Conservation (phyloP, 495 filamentous ascomycete genomes). For the Penicillium diatomitis region DNA sequence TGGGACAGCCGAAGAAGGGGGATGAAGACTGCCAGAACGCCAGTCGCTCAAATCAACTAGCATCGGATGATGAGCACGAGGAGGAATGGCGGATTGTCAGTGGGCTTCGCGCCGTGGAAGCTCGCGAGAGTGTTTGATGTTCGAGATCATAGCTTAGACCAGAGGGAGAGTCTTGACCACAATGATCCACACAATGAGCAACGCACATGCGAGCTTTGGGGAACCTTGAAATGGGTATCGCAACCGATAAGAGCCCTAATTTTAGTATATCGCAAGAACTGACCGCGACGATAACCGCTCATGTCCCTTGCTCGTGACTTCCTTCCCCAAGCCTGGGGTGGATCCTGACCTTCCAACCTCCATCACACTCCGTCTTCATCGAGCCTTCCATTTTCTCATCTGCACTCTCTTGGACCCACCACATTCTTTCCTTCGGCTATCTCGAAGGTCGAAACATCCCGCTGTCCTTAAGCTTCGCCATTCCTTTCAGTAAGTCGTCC, state of each 20-base stretch:
- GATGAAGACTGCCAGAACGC: slow-evolving; percentile 1
- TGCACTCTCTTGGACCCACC: background rate
- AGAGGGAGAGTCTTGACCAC: background rate
- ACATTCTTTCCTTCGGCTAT: background rate
- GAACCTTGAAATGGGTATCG: too few species aligned
- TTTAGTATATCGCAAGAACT: too few species aligned
- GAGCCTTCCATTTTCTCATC: background rate
- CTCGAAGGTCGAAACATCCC: background rate
- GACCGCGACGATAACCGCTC: too few species aligned
- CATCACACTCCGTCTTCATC: too few species aligned
- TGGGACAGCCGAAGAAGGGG: slow-evolving; percentile 24
- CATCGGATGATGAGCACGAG: slow-evolving; percentile 8
- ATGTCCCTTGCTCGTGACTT: too few species aligned
- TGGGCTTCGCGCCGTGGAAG: slow-evolving; percentile 20
- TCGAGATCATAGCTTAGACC: background rate
- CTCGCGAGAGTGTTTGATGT: slow-evolving; percentile 28
- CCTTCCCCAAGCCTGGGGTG: too few species aligned
- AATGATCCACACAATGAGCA: background rate
- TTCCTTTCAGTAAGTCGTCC: slow-evolving; percentile 2
- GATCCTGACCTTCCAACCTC: too few species aligned
- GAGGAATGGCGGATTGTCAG: slow-evolving; percentile 26
- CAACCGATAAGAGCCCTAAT: too few species aligned
- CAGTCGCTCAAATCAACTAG: slow-evolving; percentile 1
- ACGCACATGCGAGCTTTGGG: too few species aligned
- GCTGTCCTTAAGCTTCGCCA: background rate